Evolutionary conservation across 1,139 yeast genomes (phyloP).

Genomic region (Pichia norvegensis): DNA sequence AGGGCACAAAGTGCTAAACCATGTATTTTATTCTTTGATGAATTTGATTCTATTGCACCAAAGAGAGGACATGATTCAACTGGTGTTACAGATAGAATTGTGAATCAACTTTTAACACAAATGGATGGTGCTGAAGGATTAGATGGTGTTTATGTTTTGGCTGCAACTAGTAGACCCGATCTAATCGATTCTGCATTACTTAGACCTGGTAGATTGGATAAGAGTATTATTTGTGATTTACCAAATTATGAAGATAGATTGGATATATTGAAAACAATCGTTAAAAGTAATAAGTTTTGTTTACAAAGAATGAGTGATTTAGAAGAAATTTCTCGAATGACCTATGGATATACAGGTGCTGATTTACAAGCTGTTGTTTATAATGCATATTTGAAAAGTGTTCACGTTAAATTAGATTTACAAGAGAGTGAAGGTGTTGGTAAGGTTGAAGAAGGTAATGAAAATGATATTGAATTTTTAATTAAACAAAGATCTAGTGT

Average conservation of each 20-base stretch:
- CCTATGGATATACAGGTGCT: slow-evolving; percentile 87
- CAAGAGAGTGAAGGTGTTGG: slow-evolving; percentile 29
- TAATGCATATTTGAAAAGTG: slow-evolving; percentile 86
- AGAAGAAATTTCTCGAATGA: slow-evolving; percentile 45
- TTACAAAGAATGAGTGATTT: slow-evolving; percentile 44
- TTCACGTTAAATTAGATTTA: slow-evolving; percentile 63
- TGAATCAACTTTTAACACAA: slow-evolving; percentile 92
- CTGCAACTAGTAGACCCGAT: slow-evolving; percentile 95
- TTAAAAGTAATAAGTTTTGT: slow-evolving; percentile 44
- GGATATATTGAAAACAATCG: slow-evolving; percentile 62
- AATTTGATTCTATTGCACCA: slow-evolving; percentile 95
- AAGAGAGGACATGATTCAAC: slow-evolving; percentile 97
- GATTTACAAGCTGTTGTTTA: slow-evolving; percentile 90
- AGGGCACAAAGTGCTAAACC: slow-evolving; percentile 94
- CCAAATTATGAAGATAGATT: slow-evolving; percentile 65
- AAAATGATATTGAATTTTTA: neutral
- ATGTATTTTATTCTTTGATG: slow-evolving; percentile 89
- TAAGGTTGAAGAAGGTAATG: neutral
- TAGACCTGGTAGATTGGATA: slow-evolving; percentile 94
- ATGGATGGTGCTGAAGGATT: slow-evolving; percentile 99
- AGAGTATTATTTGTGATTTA: slow-evolving; percentile 82
- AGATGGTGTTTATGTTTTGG: slow-evolving; percentile 92
- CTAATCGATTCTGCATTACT: slow-evolving; percentile 88
- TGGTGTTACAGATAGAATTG: slow-evolving; percentile 96
- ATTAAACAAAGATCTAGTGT: neutral